phyloP scores from a whole-genome alignment of 1,284 basidiomycete species.

The Rhodotorula sp. region DNA sequence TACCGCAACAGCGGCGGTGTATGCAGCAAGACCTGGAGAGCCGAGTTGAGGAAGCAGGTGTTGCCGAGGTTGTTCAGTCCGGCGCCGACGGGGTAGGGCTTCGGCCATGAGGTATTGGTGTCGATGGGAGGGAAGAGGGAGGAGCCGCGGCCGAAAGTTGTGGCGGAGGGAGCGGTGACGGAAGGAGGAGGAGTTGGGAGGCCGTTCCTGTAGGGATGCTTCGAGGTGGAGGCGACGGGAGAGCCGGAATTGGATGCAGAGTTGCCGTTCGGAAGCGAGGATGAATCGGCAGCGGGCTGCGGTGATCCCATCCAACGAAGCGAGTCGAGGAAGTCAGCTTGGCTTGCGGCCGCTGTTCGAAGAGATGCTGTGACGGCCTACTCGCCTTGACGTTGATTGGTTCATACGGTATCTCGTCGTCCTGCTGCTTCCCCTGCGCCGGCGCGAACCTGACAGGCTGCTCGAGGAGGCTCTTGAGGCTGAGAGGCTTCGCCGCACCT shows the following conservation, averaged over 20 bases:
- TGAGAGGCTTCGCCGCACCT: constrained; percentile 17
- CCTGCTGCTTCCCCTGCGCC: constrained; percentile 1
- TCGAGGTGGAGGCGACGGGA: constrained; percentile 14
- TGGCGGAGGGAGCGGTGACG: background rate
- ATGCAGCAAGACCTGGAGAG: constrained; percentile 88
- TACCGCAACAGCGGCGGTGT: constrained; percentile 79
- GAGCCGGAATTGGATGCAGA: background rate
- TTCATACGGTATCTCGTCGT: constrained; percentile 30
- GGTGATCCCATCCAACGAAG: background rate
- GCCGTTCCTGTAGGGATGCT: background rate
- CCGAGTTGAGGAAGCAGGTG: constrained; percentile 96
- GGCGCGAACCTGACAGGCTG: constrained; percentile 29
- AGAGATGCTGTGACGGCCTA: background rate
- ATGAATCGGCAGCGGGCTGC: background rate
- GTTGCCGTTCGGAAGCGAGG: background rate
- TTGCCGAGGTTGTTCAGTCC: constrained; percentile 92
- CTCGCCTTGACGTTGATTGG: constrained; percentile 32
- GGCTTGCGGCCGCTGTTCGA: no score
- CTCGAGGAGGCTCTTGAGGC: constrained; percentile 32
- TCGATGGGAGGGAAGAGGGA: constrained; percentile 33
- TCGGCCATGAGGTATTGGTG: constrained; percentile 42
- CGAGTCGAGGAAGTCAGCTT: background rate
- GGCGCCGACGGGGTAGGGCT: constrained; percentile 52
- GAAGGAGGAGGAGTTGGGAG: background rate
- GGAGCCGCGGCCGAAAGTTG: constrained; percentile 2